phyloP scores from a whole-genome alignment of 768 basidiomycete species.

The Cyclocybe cylindracea region DNA sequence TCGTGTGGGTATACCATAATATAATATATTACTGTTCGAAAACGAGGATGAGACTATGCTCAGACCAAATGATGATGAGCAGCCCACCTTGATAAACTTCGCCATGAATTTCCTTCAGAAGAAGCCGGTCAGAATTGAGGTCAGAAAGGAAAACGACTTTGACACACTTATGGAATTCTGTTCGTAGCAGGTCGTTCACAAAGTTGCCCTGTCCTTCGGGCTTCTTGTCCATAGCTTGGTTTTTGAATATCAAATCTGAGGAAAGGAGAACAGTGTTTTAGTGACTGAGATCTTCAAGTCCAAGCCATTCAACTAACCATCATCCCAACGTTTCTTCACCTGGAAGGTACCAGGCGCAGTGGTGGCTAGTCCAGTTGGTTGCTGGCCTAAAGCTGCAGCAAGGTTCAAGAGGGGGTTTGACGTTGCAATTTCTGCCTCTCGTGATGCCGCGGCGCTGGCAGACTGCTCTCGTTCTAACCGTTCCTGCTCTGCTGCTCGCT shows the following conservation, averaged over 20 bases:
- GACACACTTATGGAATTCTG: slow-evolving; percentile 89
- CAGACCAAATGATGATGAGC: background rate
- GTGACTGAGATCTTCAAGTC: background rate
- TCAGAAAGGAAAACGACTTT: background rate
- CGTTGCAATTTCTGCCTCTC: slow-evolving; percentile 84
- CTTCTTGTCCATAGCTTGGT: slow-evolving; percentile 78
- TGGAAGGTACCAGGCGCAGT: slow-evolving; percentile 82
- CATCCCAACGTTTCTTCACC: slow-evolving; percentile 94
- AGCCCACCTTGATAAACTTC: slow-evolving; percentile 80
- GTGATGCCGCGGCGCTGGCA: slow-evolving; percentile 54
- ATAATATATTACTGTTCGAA: slow-evolving; percentile 21
- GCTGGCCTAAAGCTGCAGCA: slow-evolving; percentile 84
- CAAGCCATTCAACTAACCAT: slow-evolving; percentile 54
- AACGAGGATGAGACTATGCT: slow-evolving; percentile 1
- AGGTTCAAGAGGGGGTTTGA: slow-evolving; percentile 90
- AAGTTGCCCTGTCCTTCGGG: slow-evolving; percentile 76
- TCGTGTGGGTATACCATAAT: slow-evolving; percentile 15
- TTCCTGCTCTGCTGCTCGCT: slow-evolving; percentile 91
- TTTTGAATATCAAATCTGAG: slow-evolving; percentile 96
- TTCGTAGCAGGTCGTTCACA: slow-evolving; percentile 93
- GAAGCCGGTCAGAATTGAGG: slow-evolving; percentile 1
- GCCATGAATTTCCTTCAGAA: slow-evolving; percentile 82
- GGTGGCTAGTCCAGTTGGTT: slow-evolving; percentile 63
- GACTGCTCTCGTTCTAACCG: slow-evolving; percentile 77
- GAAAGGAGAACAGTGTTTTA: slow-evolving; percentile 6